Evolutionary conservation across 1,139 yeast species (phyloP).

Genomic region (Pichia sp.): DNA sequence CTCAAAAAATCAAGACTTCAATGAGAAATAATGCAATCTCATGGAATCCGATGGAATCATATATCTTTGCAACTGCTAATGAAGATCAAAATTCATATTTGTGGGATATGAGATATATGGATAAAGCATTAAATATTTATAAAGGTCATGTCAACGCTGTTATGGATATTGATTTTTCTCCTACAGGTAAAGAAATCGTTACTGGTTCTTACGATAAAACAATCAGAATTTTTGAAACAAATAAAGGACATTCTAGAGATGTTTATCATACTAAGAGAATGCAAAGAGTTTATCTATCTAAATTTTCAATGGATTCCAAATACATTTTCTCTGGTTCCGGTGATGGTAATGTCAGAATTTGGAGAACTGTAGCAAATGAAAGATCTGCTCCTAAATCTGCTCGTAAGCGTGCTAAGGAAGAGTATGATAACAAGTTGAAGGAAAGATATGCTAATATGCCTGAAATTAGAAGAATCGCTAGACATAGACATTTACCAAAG

Average conservation of each 20-base stretch:
- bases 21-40: conserved; percentile 80
- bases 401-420: conserved; percentile 73
- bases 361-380: conserved; percentile 87
- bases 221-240: conserved; percentile 58
- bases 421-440: conserved; percentile 85
- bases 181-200: conserved; percentile 94
- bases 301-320: conserved; percentile 80
- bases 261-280: conserved; percentile 94
- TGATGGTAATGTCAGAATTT: conserved; percentile 88
- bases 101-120: conserved; percentile 94
- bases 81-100: conserved; percentile 94
- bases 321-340: conserved; percentile 89
- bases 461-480: conserved; percentile 78
- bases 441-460: conserved; percentile 96
- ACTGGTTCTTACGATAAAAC: conserved; percentile 96
- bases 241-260: conserved; percentile 88
- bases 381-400: conserved; percentile 75
- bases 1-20: conserved; percentile 79
- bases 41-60: conserved; percentile 99
- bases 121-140: conserved; percentile 69
- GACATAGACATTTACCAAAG: conserved; percentile 87
- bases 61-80: conserved; percentile 80
- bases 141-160: conserved; percentile 97
- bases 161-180: conserved; percentile 88
- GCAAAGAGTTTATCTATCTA: conserved; percentile 87